Conservation (phyloP, 345 rosid genomes). For the Eucalyptus sp. region DNA sequence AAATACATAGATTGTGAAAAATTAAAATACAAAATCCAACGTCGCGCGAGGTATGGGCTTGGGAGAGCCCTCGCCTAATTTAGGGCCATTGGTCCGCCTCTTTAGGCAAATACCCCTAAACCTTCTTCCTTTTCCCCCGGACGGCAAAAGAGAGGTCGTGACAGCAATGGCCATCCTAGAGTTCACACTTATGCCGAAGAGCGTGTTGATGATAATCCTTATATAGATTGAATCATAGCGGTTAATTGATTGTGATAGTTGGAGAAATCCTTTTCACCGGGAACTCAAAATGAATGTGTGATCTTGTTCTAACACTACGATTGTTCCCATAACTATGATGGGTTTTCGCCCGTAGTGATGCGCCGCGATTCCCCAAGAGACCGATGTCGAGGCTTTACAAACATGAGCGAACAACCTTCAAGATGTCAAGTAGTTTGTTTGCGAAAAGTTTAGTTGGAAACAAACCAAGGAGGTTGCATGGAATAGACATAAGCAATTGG, state of each 20-base stretch:
- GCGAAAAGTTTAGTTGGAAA: neutral
- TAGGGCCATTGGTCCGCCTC: too few relatives aligned
- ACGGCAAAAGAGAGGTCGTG: too few relatives aligned
- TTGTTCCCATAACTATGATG: too few relatives aligned
- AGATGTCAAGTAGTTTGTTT: neutral
- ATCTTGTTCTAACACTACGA: constrained; percentile 41
- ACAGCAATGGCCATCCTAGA: constrained; percentile 79
- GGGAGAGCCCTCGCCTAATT: too few relatives aligned
- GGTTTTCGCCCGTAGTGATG: constrained; percentile 25
- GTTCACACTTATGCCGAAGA: constrained; percentile 72
- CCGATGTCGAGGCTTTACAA: constrained; percentile 70
- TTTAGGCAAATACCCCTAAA: too few relatives aligned
- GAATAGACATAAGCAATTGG: neutral
- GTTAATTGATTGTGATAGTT: neutral
- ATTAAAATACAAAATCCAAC: too few relatives aligned
- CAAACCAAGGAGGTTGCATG: neutral
- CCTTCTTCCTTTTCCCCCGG: too few relatives aligned
- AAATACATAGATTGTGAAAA: too few relatives aligned
- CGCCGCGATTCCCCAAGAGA: constrained; percentile 67
- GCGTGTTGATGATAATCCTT: constrained; percentile 79
- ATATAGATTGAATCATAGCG: neutral
- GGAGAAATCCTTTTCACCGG: neutral
- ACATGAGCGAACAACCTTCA: constrained; percentile 73
- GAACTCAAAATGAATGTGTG: neutral
- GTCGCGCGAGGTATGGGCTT: too few relatives aligned